Percentiles rank a stretch among this genome's conserved stretches.
phyloP scores from a whole-genome alignment of 2,329 filamentous ascomycete species.

The Periconia sp. region DNA sequence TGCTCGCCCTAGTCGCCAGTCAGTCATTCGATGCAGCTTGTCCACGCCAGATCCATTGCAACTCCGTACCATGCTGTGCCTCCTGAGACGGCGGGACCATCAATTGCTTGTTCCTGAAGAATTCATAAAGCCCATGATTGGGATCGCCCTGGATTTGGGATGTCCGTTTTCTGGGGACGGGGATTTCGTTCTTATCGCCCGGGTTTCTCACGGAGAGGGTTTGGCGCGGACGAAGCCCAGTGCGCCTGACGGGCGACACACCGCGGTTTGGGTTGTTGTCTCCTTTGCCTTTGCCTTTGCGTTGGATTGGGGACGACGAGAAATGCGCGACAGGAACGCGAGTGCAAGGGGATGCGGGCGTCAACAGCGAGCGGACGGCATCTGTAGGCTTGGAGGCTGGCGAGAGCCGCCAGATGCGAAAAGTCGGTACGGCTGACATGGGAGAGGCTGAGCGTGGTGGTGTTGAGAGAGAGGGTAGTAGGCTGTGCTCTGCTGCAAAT shows the following conservation, averaged over 20 bases:
- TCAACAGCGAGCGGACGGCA: constrained; percentile 28
- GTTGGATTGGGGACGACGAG: constrained; percentile 53
- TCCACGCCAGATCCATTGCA: not conserved
- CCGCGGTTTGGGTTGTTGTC: constrained; percentile 82
- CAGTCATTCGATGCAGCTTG: not conserved
- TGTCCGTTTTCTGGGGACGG: constrained; percentile 67
- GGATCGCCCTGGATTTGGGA: constrained; percentile 65
- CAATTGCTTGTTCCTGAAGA: constrained; percentile 74
- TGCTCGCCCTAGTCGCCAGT: constrained; percentile 59
- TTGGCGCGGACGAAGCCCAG: constrained; percentile 66
- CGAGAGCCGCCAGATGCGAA: constrained; percentile 28
- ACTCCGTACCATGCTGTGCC: constrained; percentile 61
- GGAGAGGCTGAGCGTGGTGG: constrained; percentile 19
- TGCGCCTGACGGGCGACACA: constrained; percentile 76
- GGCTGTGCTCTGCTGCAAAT: constrained; percentile 23
- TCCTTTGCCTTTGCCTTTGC: constrained; percentile 46
- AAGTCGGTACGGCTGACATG: constrained; percentile 34
- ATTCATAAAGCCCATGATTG: constrained; percentile 87
- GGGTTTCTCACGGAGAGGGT: constrained; percentile 72
- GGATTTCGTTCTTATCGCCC: constrained; percentile 52
- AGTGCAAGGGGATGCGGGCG: constrained; percentile 26
- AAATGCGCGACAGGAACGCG: constrained; percentile 50
- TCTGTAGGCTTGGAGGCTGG: constrained; percentile 19
- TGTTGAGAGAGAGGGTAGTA: constrained; percentile 11
- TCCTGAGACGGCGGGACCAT: constrained; percentile 73